These are phyloP conservation scores for Candida maris DNA, from an alignment of 805 yeast genomes.

Conservation along the genomic window DNA sequence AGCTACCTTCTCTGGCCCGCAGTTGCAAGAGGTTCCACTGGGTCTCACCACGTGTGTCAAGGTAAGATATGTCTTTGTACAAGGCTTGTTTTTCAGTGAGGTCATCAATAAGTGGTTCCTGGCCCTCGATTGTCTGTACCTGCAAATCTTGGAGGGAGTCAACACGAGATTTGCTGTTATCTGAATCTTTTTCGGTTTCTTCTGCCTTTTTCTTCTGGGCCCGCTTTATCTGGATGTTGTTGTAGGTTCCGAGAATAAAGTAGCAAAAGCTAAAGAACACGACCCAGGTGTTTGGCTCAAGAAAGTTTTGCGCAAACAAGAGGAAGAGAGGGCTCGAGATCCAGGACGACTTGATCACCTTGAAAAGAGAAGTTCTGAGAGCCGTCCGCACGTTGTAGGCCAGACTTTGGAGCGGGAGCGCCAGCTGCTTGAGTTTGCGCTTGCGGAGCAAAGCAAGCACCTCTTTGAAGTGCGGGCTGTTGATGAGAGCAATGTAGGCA, in stretches of 20 bases:
- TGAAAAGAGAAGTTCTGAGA: constrained; percentile 40
- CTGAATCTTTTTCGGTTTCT: constrained; percentile 6
- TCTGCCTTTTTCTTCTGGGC: constrained; percentile 12
- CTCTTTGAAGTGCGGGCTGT: constrained; percentile 22
- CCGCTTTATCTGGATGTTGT: constrained; percentile 50
- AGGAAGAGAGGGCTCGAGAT: constrained; percentile 50
- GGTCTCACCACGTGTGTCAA: constrained; percentile 1
- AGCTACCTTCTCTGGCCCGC: constrained; percentile 11
- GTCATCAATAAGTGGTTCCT: constrained; percentile 7
- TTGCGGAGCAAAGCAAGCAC: constrained; percentile 5
- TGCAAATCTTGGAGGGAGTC: constrained; percentile 9
- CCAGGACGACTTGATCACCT: constrained; percentile 51
- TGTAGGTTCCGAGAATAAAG: constrained; percentile 58
- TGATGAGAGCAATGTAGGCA: constrained; percentile 50
- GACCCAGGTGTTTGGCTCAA: constrained; percentile 61
- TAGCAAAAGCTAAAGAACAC: constrained; percentile 57
- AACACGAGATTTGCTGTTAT: constrained; percentile 3
- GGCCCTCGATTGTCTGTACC: constrained; percentile 13
- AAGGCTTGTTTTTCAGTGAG: constrained; percentile 5
- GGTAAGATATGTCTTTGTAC: background rate
- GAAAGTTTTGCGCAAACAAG: constrained; percentile 52
- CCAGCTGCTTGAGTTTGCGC: constrained; percentile 12
- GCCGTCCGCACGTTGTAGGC: constrained; percentile 26
- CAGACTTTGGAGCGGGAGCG: constrained; percentile 11
- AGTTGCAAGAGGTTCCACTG: background rate